Percentiles rank a stretch among this genome's conserved stretches.
Conservation (phyloP, 345 rosid species). For the Clausena lansium region DNA sequence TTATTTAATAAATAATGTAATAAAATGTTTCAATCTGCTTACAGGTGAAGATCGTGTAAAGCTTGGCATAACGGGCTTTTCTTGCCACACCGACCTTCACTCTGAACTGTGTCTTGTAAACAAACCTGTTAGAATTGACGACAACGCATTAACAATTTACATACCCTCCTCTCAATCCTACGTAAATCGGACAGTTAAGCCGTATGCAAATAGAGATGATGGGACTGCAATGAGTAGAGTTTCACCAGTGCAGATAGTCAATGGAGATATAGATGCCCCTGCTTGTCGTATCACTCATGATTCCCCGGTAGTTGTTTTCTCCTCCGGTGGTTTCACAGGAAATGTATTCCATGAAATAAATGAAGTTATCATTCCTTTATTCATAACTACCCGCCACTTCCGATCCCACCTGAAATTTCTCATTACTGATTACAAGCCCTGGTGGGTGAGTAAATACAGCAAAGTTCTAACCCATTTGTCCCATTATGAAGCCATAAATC, state of each 20-base stretch:
- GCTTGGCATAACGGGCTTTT: conserved; percentile 24
- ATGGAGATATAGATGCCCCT: conserved; percentile 14
- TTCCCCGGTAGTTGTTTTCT: conserved; percentile 37
- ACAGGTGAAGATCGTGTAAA: conserved; percentile 30
- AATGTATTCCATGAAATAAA: conserved; percentile 44
- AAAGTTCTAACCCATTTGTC: conserved; percentile 24
- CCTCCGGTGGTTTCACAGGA: conserved; percentile 32
- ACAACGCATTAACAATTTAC: conserved; percentile 22
- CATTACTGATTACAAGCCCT: conserved; percentile 27
- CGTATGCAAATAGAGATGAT: conserved; percentile 30
- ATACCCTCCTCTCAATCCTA: conserved; percentile 17
- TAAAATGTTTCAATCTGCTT: not conserved
- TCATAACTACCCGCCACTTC: conserved; percentile 38
- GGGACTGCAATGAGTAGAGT: conserved; percentile 16
- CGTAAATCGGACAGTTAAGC: conserved; percentile 11
- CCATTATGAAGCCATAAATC: conserved; percentile 24
- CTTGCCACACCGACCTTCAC: conserved; percentile 29
- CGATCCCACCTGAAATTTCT: conserved; percentile 28
- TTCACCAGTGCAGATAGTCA: conserved; percentile 23
- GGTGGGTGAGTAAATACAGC: conserved; percentile 36
- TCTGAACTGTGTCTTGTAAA: conserved; percentile 26
- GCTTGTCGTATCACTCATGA: conserved; percentile 27
- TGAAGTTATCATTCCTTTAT: conserved; percentile 41
- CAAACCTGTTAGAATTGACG: conserved; percentile 25
- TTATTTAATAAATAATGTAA: not conserved